Evolutionary conservation across 768 basidiomycete genomes (phyloP).

Genomic region (Lactarius indigo): DNA sequence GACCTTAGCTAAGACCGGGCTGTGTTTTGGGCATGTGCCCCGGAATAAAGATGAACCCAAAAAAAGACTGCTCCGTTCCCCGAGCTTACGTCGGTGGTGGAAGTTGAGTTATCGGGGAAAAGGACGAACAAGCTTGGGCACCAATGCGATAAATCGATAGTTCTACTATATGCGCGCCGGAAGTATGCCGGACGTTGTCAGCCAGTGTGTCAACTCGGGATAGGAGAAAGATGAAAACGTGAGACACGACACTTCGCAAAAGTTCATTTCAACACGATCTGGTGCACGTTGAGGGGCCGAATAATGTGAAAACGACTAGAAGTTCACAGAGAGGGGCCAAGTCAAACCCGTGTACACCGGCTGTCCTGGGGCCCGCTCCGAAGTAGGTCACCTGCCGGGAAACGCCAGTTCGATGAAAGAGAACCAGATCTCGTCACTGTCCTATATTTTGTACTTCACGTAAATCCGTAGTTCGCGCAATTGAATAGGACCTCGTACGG

Average conservation of each 20-base stretch:
- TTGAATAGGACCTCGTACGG: conserved; percentile 41
- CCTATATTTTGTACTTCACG: conserved; percentile 42
- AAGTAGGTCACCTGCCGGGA: conserved; percentile 42
- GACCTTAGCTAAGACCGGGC: too few species aligned
- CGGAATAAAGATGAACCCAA: too few species aligned
- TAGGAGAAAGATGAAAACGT: conserved; percentile 1
- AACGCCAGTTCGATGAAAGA: conserved; percentile 45
- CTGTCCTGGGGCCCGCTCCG: neutral
- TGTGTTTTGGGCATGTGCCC: too few species aligned
- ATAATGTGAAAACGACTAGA: neutral
- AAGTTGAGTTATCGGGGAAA: too few species aligned
- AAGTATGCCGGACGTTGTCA: conserved; percentile 4
- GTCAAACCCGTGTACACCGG: conserved; percentile 9
- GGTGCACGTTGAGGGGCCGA: conserved; percentile 49
- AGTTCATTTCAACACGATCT: conserved; percentile 54
- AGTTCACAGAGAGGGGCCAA: neutral
- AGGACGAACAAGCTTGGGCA: too few species aligned
- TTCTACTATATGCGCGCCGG: too few species aligned
- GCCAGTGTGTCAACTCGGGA: conserved; percentile 11
- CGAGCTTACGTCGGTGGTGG: too few species aligned
- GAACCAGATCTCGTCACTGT: conserved; percentile 54
- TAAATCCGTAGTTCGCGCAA: conserved; percentile 54
- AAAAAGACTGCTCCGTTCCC: too few species aligned
- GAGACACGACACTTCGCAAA: conserved; percentile 41
- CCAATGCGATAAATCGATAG: neutral